Conservation (phyloP, 345 rosid genomes). For the Barbarea vulgaris region DNA sequence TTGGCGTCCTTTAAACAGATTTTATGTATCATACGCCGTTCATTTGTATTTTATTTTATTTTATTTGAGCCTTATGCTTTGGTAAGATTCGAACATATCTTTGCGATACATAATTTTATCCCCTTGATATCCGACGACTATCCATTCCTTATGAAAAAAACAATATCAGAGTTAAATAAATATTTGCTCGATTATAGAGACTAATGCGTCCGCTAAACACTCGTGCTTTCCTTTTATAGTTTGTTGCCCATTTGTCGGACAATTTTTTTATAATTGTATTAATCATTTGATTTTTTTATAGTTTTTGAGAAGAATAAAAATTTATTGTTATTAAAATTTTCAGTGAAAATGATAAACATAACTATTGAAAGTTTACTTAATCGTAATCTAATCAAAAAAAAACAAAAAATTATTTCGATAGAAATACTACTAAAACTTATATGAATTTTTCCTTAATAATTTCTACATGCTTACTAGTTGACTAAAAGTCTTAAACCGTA, state of each 20-base stretch:
- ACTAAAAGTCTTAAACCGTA: not conserved
- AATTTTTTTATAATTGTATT: not conserved
- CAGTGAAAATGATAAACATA: not conserved
- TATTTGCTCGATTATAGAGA: constrained; percentile 7
- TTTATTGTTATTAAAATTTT: not conserved
- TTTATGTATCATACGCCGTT: constrained; percentile 22
- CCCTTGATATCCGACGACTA: constrained; percentile 21
- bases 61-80: not conserved
- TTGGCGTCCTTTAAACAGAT: not conserved
- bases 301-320: constrained; percentile 5
- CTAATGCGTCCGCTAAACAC: constrained; percentile 39
- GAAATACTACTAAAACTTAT: not conserved
- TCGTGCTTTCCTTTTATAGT: constrained; percentile 41
- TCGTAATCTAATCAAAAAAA: not conserved
- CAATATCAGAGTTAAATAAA: constrained; percentile 4
- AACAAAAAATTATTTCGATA: too few species aligned
- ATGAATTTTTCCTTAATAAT: not conserved
- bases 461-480: not conserved
- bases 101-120: not conserved
- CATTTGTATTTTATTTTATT: not conserved
- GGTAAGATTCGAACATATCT: constrained; percentile 22
- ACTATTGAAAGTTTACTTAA: not conserved
- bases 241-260: constrained; percentile 31
- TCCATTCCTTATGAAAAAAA: not conserved
- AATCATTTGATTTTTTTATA: not conserved